phyloP scores from a whole-genome alignment of 1,284 basidiomycete genomes.

The Lentinula novae-zelandiae region DNA sequence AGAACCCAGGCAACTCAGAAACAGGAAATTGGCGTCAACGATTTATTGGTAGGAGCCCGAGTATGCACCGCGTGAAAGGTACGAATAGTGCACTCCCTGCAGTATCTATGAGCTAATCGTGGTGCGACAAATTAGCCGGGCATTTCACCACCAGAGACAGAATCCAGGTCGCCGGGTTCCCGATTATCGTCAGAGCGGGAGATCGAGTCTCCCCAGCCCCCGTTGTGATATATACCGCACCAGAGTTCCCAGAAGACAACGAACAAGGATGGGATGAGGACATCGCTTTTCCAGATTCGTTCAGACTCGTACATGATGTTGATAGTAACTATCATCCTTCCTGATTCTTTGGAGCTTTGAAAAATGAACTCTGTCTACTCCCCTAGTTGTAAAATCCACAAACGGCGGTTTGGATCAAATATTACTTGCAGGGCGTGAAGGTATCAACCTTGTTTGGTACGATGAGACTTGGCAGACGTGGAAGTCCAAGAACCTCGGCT shows the following conservation, averaged over 20 bases:
- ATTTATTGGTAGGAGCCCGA: slow-evolving; percentile 23
- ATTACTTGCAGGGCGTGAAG: slow-evolving; percentile 26
- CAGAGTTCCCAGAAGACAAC: slow-evolving; percentile 14
- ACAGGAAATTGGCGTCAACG: slow-evolving; percentile 17
- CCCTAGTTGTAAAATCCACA: slow-evolving; percentile 18
- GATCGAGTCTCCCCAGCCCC: slow-evolving; percentile 24
- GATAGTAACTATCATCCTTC: neutral
- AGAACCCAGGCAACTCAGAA: slow-evolving; percentile 21
- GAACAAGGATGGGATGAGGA: slow-evolving; percentile 16
- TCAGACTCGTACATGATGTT: slow-evolving; percentile 26
- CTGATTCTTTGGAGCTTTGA: neutral
- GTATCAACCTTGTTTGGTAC: slow-evolving; percentile 24
- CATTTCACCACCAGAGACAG: slow-evolving; percentile 17
- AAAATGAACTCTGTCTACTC: neutral
- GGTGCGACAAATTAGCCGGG: slow-evolving; percentile 2
- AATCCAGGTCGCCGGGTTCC: slow-evolving; percentile 25
- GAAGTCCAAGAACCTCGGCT: slow-evolving; percentile 20
- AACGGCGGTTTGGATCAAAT: slow-evolving; percentile 22
- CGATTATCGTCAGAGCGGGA: slow-evolving; percentile 20
- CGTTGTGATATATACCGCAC: slow-evolving; percentile 25
- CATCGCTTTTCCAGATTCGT: slow-evolving; percentile 15
- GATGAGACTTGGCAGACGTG: slow-evolving; percentile 10
- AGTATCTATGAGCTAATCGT: neutral
- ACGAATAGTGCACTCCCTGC: neutral
- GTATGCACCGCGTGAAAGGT: slow-evolving; percentile 22